These are phyloP conservation scores for Aspergillus latus DNA, from an alignment of 2,329 filamentous ascomycete species.

Conservation along the genomic window DNA sequence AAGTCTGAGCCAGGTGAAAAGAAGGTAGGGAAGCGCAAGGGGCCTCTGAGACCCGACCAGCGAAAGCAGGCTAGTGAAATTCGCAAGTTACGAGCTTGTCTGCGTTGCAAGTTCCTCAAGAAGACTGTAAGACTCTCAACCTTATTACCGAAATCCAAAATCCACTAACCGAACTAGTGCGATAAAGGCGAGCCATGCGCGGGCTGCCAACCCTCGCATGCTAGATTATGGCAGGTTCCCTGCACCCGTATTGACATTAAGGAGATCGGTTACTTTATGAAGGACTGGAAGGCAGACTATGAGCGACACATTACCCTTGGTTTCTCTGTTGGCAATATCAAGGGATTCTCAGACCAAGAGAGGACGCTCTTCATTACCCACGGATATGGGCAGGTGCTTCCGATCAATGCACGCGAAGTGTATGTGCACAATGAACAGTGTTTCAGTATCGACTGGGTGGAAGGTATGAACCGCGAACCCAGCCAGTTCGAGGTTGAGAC, in stretches of 20 bases:
- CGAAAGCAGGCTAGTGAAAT: slow-evolving; percentile 96
- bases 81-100: slow-evolving; percentile 86
- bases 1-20: slow-evolving; percentile 88
- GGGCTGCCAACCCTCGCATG: slow-evolving; percentile 93
- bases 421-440: slow-evolving; percentile 89
- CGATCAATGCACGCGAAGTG: slow-evolving; percentile 90
- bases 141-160: neutral
- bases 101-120: slow-evolving; percentile 98
- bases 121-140: slow-evolving; percentile 62
- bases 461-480: slow-evolving; percentile 72
- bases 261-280: slow-evolving; percentile 98
- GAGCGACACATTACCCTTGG: slow-evolving; percentile 84
- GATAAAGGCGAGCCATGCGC: slow-evolving; percentile 96
- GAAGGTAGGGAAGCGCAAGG: slow-evolving; percentile 86
- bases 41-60: slow-evolving; percentile 87
- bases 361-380: slow-evolving; percentile 88
- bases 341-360: slow-evolving; percentile 68
- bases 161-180: slow-evolving; percentile 50
- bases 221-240: slow-evolving; percentile 93
- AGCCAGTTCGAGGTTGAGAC: slow-evolving; percentile 83
- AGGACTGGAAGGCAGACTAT: slow-evolving; percentile 97
- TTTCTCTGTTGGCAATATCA: slow-evolving; percentile 92
- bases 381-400: slow-evolving; percentile 89
- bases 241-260: slow-evolving; percentile 99
- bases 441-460: slow-evolving; percentile 92